Conservation (phyloP, 2,329 filamentous ascomycete species). For the Aspergillus aculeatus region DNA sequence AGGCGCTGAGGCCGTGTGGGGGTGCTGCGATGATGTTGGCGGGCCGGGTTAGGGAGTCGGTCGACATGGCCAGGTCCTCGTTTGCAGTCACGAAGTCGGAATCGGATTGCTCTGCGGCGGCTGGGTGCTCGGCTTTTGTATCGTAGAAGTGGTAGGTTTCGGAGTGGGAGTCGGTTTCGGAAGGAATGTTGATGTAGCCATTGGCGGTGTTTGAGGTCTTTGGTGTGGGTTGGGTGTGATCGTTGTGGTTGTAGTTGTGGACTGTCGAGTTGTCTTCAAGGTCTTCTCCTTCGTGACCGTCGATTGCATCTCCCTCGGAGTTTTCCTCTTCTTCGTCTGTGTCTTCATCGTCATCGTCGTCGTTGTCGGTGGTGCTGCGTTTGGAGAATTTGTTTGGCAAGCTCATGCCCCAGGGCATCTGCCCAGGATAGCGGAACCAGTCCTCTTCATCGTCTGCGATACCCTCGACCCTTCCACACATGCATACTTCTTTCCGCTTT, state of each 20-base stretch:
- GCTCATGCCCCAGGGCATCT: background rate
- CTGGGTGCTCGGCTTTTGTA: background rate
- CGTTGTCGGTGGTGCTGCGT: background rate
- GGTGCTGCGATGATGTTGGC: background rate
- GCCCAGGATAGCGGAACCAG: background rate
- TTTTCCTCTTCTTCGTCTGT: background rate
- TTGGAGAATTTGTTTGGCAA: background rate
- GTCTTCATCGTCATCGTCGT: background rate
- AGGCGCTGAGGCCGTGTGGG: background rate
- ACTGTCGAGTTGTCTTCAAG: background rate
- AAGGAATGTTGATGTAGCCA: background rate
- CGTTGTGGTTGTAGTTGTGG: background rate
- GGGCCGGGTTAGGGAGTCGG: background rate
- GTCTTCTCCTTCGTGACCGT: background rate
- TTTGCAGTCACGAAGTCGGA: constrained; percentile 9
- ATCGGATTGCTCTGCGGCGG: background rate
- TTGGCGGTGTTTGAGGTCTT: background rate
- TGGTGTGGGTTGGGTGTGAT: background rate
- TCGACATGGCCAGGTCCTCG: background rate
- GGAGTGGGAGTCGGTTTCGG: background rate
- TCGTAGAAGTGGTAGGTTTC: background rate
- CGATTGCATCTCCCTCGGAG: background rate
- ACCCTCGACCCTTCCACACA: background rate
- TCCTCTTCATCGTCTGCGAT: background rate
- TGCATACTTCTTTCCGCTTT: background rate